These are phyloP conservation scores for Xylaria sp. DNA, from an alignment of 2,329 filamentous ascomycete genomes.

Conservation along the genomic window DNA sequence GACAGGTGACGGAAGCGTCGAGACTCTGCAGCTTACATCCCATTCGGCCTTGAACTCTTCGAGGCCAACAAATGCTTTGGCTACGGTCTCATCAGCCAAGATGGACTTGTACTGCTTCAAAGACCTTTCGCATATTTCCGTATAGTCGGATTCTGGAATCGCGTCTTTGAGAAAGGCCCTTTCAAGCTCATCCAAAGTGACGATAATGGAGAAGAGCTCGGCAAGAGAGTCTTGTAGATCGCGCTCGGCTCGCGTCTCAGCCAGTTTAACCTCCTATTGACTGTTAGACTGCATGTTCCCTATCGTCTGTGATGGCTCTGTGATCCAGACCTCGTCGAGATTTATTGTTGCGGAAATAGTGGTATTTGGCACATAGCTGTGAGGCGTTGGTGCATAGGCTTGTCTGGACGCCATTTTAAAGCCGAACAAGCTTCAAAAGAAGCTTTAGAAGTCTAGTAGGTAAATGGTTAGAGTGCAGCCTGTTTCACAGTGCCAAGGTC, in stretches of 20 bases:
- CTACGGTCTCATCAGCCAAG: conserved; percentile 88
- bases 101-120: conserved; percentile 98
- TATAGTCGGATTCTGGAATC: conserved; percentile 90
- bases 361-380: conserved; percentile 89
- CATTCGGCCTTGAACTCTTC: conserved; percentile 93
- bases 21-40: conserved; percentile 69
- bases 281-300: conserved; percentile 20
- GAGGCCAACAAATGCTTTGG: conserved; percentile 85
- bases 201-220: conserved; percentile 96
- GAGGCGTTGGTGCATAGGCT: conserved; percentile 88
- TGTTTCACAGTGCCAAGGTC: background rate
- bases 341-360: conserved; percentile 89
- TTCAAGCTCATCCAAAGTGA: conserved; percentile 94
- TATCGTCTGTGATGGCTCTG: background rate
- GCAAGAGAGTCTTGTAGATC: conserved; percentile 96
- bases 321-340: conserved; percentile 79
- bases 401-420: conserved; percentile 66
- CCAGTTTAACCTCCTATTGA: conserved; percentile 87
- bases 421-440: background rate
- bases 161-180: conserved; percentile 98
- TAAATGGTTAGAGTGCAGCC: background rate
- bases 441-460: background rate
- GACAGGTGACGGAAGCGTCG: background rate
- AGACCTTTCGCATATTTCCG: conserved; percentile 92
- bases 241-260: conserved; percentile 85